Evolutionary conservation across 2,329 filamentous ascomycete genomes (phyloP), one percentile per base, ranked within the genome.

Genomic region (Pseudocercospora fuligena): DNA sequence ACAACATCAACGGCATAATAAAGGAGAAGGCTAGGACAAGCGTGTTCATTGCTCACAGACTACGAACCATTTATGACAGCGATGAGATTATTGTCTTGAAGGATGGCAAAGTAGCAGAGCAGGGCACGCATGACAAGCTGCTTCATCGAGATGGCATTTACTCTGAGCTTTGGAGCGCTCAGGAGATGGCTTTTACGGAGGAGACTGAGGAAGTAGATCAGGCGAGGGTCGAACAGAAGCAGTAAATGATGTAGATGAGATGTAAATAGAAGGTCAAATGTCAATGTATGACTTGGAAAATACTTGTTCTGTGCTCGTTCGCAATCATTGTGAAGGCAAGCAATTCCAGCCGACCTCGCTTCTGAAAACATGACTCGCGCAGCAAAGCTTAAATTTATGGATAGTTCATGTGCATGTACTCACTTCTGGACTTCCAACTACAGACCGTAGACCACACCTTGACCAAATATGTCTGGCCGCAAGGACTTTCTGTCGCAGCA

Each of bases 41-140:
- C 72, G 92, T 99, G 0, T 98, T 98, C 76, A 91, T 99, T 5
- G 95, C 95, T 6, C 95, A 98, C 79, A 87, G 95, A 19, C 82
- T 99, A 66, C 88, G 94, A 61, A 98, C 95, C 0, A 97, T 99
- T 71, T 97, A 92, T 75, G 95, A 98, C 75, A 92, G 92, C 46
- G 85, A 98, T 79, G 83, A 94, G 73, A 98, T 98, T 73, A 94
- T 98, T 73, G 95, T 98, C 43, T 82, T 98, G 64, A 90, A 90
- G 76, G 89, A 92, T 67, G 95, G 95, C 0, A 84, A 83, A 14
- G 93, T 98, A n/a, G 92, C 90, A 2, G 95, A 98, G 81, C 89
- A 87, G 78, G 95, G 95, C 14, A 97, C 92, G 16, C 95, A 99
- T 79, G 86, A 90, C 66, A 87, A 95, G 77, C 81, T 99, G 66